Base-by-base conservation (phyloP, 805 yeast species). In the Torulaspora delbrueckii region DNA sequence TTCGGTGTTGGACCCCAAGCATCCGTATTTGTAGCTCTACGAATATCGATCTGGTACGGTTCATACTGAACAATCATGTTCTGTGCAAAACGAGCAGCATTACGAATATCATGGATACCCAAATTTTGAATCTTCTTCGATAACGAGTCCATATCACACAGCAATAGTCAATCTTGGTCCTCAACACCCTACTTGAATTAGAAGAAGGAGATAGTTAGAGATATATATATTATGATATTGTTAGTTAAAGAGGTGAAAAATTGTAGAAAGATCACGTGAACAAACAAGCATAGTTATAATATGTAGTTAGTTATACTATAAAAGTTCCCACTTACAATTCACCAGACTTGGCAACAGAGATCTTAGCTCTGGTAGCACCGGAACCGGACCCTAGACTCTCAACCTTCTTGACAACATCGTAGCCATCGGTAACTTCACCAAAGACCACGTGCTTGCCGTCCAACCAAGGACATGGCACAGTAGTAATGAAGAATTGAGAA, bases 401-500 rank as follows among this genome's bases (percentile, higher is more conserved):
- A 60, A 89, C 77, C 74, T 79, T 81, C 84, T 84, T 82, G 69
- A 90, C 87, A 58, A 87, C 73, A 61, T 89, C 96, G 65, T 74
- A 69, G 58, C 97, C 97, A 50, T 85, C 95, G 52, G 75, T 66
- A 53, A 88, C 88, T 74, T 89, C 95, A 63, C 97, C 97, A 63
- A 90, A 90, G 50, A 90, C 96, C 64, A 87, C 96, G 77, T 89
- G 95, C 73, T 84, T 82, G 53, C 96, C 96, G 64, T 89, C 95
- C 69, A 90, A 78, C 91, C 93, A 86, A 50, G 93, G 84, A 62
- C 84, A 75, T 56, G 83, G 76, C 44, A 86, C 90, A 47, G 96
- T 88, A 69, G 96, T 88, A 74, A 88, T 84, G 79, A 91, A 90
- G 74, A 90, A 90, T 75, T 90, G 98, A 45, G 96, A 89, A 47